Evolutionary conservation across 2,329 filamentous ascomycete species (phyloP).

Genomic region (Fusarium avenaceum): DNA sequence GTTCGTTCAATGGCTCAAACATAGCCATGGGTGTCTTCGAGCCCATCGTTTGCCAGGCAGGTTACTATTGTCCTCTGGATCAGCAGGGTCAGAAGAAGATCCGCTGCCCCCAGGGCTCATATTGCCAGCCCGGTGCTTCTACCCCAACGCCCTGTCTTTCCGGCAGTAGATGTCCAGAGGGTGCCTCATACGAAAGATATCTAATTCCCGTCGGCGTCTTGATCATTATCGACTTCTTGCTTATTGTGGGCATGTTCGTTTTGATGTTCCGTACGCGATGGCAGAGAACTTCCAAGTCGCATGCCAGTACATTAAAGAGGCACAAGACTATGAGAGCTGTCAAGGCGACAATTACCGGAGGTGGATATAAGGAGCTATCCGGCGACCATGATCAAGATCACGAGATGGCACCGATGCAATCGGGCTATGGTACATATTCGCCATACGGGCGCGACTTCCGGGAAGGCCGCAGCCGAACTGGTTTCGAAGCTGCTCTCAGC

Average conservation of each 20-base stretch:
- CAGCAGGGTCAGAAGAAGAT: constrained; percentile 55
- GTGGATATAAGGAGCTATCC: constrained; percentile 53
- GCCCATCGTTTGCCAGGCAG: constrained; percentile 64
- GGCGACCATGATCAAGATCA: constrained; percentile 50
- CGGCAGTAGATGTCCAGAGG: constrained; percentile 62
- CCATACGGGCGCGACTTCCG: constrained; percentile 33
- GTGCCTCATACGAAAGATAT: constrained; percentile 58
- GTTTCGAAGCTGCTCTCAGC: constrained; percentile 56
- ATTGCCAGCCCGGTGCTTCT: constrained; percentile 64
- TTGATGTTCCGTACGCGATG: constrained; percentile 40
- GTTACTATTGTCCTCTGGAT: constrained; percentile 62
- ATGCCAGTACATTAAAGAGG: constrained; percentile 34
- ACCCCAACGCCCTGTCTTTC: constrained; percentile 62
- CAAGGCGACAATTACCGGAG: constrained; percentile 47
- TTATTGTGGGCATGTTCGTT: constrained; percentile 53
- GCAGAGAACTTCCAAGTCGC: constrained; percentile 28
- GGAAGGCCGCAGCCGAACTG: constrained; percentile 45
- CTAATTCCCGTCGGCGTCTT: constrained; percentile 60
- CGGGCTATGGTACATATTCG: constrained; percentile 46
- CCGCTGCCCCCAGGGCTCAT: constrained; percentile 62
- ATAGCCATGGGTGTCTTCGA: constrained; percentile 63
- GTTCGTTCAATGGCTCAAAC: constrained; percentile 52
- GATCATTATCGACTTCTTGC: constrained; percentile 58
- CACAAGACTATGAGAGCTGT: constrained; percentile 50
- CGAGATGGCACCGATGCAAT: constrained; percentile 54